Evolutionary conservation across 495 filamentous ascomycete genomes (phyloP).

Genomic region (Penicillium atrosanguineum): DNA sequence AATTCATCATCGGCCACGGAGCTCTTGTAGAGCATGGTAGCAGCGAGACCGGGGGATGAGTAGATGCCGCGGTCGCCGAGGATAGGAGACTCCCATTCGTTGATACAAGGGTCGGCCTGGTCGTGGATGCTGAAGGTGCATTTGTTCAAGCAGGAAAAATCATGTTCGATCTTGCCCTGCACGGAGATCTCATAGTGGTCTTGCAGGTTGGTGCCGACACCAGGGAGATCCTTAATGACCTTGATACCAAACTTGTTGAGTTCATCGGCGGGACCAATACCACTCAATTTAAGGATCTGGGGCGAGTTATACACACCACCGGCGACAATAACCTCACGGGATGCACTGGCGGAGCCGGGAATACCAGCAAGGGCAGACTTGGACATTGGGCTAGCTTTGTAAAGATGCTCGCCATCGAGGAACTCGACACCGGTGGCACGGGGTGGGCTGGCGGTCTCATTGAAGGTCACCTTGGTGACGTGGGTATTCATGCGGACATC

Average conservation of each 20-base stretch:
- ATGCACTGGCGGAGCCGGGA: slow-evolving; percentile 45
- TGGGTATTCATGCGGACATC: slow-evolving; percentile 59
- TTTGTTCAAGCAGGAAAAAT: too few relatives aligned
- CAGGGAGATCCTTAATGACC: slow-evolving; percentile 55
- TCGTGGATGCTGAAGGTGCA: too few relatives aligned
- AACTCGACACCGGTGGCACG: slow-evolving; percentile 62
- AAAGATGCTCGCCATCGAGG: slow-evolving; percentile 57
- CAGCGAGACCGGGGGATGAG: too few relatives aligned
- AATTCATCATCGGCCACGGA: too few relatives aligned
- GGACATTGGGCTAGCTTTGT: slow-evolving; percentile 53
- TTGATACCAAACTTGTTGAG: slow-evolving; percentile 50
- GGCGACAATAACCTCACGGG: slow-evolving; percentile 57
- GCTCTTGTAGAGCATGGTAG: too few relatives aligned
- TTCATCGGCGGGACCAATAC: slow-evolving; percentile 54
- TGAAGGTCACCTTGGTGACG: slow-evolving; percentile 59
- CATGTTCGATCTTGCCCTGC: too few relatives aligned
- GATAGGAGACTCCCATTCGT: too few relatives aligned
- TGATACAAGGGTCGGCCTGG: too few relatives aligned
- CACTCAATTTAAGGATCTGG: slow-evolving; percentile 62
- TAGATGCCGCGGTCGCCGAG: too few relatives aligned
- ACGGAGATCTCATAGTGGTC: slow-evolving; percentile 56
- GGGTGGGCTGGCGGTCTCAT: slow-evolving; percentile 39
- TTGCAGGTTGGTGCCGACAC: slow-evolving; percentile 65
- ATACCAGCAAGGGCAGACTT: slow-evolving; percentile 29
- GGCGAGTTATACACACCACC: slow-evolving; percentile 63